Percentiles rank a stretch among this genome's conserved stretches.
These are phyloP conservation scores for Colletotrichum kahawae DNA, from an alignment of 2,329 filamentous ascomycete species.

Conservation along the genomic window DNA sequence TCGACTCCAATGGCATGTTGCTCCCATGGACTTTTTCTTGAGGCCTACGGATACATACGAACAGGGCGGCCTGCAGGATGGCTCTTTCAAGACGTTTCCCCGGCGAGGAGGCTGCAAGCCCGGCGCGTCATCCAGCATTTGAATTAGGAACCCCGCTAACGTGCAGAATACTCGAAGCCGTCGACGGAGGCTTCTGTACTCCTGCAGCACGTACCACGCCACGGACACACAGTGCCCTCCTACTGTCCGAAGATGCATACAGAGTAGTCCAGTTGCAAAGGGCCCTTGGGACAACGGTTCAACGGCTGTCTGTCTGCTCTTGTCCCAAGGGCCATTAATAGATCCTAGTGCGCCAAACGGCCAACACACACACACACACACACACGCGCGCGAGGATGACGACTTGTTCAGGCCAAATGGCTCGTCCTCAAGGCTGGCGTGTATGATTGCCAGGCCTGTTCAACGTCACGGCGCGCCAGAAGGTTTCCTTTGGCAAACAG, in stretches of 20 bases:
- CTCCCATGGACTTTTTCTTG: background rate
- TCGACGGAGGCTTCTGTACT: background rate
- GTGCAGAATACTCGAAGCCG: background rate
- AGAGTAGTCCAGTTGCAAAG: background rate
- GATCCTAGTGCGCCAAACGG: background rate
- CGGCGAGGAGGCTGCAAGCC: background rate
- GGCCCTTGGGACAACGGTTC: background rate
- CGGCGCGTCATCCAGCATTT: constrained; percentile 8
- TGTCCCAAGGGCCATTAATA: background rate
- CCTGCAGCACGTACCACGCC: background rate
- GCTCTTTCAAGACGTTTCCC: background rate
- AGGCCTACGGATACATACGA: background rate
- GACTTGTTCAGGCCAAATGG: background rate
- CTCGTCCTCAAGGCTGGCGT: background rate
- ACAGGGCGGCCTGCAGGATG: background rate
- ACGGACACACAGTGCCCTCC: background rate
- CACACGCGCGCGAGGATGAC: background rate
- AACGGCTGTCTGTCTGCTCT: background rate
- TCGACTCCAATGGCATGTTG: background rate
- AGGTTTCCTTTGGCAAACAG: background rate
- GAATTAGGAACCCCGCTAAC: background rate
- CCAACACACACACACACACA: background rate
- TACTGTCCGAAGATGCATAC: background rate
- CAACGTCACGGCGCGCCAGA: background rate
- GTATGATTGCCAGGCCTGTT: background rate